Evolutionary conservation across 768 basidiomycete species (phyloP), one percentile per base, ranked within the genome.

Genomic region (Pulveroboletus sp.): DNA sequence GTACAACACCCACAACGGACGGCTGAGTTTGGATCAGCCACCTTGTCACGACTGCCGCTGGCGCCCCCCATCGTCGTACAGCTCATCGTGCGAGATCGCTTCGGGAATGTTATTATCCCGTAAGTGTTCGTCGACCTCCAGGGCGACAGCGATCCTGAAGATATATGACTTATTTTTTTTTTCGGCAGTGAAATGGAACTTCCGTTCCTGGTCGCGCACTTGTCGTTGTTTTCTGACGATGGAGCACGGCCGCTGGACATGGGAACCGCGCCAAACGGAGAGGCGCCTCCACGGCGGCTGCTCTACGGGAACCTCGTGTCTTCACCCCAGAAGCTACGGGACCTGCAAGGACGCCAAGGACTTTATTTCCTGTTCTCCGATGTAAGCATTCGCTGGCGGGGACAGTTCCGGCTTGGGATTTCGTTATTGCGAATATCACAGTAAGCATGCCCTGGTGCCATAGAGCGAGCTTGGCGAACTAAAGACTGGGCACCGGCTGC

Each of bases 291-390:
- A 23, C 77, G 79, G 43, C 77, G 83, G 32, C 71, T 89, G 54
- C 73, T 95, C 24, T 91, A 93, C 63, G 93, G 93, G 40, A 89
- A 85, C 54, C 73, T 94, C 24, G 89, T 94, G 23, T 83, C 92
- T 14, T 85, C 87, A 1, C 79, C 90, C 6, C 84, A 93, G 39
- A 79, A 84, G 43, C 72, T 93, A 60, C 81, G 86, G 53, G 89
- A 95, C 65, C 75, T 87, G 32, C 82, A 88, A 64, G 89, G 89
- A 49, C 82, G 85, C 43, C 74, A 76, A 59, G 87, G 92, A n/a
- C 73, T 89, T 38, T 93, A 88, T 67, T 93, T 96, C 60, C 70
- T 93, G 46, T 96, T 94, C 61, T 85, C 93, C 7, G 93, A 96
- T 68, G 89, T 90, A 59, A 91, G 89, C 64, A 81, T 95, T 49